Evolutionary conservation across 345 rosid species (phyloP).

Genomic region (Pugionium dolabratum): DNA sequence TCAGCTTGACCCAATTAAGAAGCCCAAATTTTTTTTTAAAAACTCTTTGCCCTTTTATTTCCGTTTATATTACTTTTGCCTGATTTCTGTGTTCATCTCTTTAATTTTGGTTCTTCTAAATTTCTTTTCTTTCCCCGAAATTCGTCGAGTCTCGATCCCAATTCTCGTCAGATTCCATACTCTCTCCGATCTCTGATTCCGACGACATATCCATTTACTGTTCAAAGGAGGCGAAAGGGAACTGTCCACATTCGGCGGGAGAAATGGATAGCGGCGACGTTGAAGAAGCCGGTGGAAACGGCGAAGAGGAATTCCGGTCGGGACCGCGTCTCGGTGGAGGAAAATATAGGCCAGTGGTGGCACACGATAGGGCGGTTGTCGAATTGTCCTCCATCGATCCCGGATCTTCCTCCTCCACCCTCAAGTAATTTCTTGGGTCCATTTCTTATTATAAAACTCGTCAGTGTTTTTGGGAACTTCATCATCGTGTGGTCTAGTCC

Average conservation of each 20-base stretch:
- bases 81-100: too few relatives aligned
- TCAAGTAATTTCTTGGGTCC: conserved; percentile 32
- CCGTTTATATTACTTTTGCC: too few relatives aligned
- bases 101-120: too few relatives aligned
- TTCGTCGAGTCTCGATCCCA: conserved; percentile 32
- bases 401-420: conserved; percentile 49
- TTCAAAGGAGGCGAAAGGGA: conserved; percentile 16
- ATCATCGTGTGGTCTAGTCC: too few relatives aligned
- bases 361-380: conserved; percentile 85
- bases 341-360: conserved; percentile 83
- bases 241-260: conserved; percentile 23
- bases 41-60: too few relatives aligned
- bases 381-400: conserved; percentile 86
- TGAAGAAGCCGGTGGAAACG: conserved; percentile 54
- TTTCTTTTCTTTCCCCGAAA: background rate
- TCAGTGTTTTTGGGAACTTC: conserved; percentile 17
- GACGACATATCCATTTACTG: conserved; percentile 13
- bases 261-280: conserved; percentile 73
- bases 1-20: too few relatives aligned
- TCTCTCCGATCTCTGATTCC: conserved; percentile 35
- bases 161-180: conserved; percentile 26
- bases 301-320: conserved; percentile 59
- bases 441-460: background rate
- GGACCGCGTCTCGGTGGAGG: conserved; percentile 48
- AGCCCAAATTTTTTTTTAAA: too few relatives aligned